Conservation (phyloP, 179 eudicot species). For the Silene noctiflora region DNA sequence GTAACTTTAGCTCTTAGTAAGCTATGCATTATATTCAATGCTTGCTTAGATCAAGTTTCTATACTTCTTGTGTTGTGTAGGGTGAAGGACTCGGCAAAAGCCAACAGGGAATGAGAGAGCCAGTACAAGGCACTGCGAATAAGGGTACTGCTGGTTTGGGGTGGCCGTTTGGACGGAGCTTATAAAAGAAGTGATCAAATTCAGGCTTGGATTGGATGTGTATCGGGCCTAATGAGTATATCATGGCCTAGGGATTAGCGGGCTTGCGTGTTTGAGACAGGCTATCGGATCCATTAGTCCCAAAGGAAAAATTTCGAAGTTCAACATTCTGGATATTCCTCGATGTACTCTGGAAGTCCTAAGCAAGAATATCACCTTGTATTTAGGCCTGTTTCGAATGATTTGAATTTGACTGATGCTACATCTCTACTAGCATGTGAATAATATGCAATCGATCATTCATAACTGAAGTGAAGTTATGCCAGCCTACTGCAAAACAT, state of each 20-base stretch:
- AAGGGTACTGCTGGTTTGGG: constrained; percentile 91
- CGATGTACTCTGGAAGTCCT: no score
- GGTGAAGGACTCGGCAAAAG: constrained; percentile 81
- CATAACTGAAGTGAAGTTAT: no score
- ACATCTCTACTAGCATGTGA: no score
- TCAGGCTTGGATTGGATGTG: background rate
- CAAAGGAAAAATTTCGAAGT: no score
- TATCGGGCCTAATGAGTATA: background rate
- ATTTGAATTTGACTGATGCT: no score
- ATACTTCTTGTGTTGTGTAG: constrained; percentile 29
- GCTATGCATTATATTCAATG: background rate
- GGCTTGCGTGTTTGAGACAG: background rate
- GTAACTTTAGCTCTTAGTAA: background rate
- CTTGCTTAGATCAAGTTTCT: background rate
- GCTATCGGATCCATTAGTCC: background rate
- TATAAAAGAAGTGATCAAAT: background rate
- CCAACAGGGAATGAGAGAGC: constrained; percentile 66
- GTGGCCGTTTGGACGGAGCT: constrained; percentile 30
- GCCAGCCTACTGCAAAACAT: no score
- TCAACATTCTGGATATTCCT: no score
- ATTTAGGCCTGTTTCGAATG: no score
- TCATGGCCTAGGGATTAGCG: background rate
- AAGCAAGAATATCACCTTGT: no score
- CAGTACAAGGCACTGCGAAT: constrained; percentile 68
- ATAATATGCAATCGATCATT: no score